Conservation (phyloP, 192 early-diverging fungal species). For the Coemansia sp. region DNA sequence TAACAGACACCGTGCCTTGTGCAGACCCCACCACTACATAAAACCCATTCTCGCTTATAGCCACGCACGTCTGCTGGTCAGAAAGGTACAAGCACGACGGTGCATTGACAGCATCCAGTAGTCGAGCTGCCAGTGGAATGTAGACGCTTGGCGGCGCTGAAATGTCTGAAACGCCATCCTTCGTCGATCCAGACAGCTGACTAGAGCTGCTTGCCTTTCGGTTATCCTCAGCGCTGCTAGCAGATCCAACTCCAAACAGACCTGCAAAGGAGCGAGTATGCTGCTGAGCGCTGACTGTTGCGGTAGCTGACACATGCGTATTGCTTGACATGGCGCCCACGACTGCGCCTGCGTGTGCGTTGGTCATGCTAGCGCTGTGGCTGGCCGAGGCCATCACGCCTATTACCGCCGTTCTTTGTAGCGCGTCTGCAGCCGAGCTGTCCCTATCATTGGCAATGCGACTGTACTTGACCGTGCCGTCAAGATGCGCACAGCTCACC, state of each 20-base stretch:
- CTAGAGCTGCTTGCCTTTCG: neutral
- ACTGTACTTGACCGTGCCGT: slow-evolving; percentile 25
- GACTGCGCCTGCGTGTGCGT: slow-evolving; percentile 40
- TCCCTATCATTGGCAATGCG: slow-evolving; percentile 14
- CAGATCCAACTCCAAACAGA: slow-evolving; percentile 21
- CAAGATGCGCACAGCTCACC: slow-evolving; percentile 31
- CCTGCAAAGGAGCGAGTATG: slow-evolving; percentile 24
- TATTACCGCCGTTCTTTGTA: neutral
- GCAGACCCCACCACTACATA: slow-evolving; percentile 24
- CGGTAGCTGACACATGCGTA: neutral
- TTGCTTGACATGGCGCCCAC: slow-evolving; percentile 34
- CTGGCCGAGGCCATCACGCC: slow-evolving; percentile 5
- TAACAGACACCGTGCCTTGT: slow-evolving; percentile 26
- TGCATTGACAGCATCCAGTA: slow-evolving; percentile 29
- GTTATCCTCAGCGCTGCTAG: neutral
- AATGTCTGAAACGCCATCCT: neutral
- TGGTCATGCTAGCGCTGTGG: slow-evolving; percentile 31
- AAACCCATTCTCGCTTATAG: slow-evolving; percentile 11
- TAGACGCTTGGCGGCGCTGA: slow-evolving; percentile 25
- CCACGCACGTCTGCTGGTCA: slow-evolving; percentile 30
- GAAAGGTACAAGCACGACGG: slow-evolving; percentile 23
- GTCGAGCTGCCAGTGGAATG: slow-evolving; percentile 38
- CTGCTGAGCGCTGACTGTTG: neutral
- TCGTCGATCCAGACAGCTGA: neutral
- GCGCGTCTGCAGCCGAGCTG: neutral